Evolutionary conservation across 2,329 filamentous ascomycete species (phyloP).

Genomic region (Camillea tinctor): DNA sequence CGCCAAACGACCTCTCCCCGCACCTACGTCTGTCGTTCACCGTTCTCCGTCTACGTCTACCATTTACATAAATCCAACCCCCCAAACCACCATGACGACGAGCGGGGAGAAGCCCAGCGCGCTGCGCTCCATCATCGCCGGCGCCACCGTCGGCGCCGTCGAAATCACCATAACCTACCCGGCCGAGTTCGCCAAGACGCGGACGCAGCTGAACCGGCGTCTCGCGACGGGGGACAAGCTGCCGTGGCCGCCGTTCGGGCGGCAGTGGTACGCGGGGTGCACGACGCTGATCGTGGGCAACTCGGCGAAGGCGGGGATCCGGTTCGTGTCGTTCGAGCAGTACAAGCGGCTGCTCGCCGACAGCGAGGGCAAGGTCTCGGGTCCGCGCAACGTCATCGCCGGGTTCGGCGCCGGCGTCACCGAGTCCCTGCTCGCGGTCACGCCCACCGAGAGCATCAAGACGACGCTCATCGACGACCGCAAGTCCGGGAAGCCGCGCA

Average conservation of each 20-base stretch:
- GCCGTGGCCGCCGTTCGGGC: slow-evolving; percentile 90
- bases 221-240: slow-evolving; percentile 81
- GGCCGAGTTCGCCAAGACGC: slow-evolving; percentile 89
- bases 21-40: too few species aligned
- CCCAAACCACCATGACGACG: slow-evolving; percentile 19
- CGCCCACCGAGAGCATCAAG: slow-evolving; percentile 97
- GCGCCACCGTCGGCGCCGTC: slow-evolving; percentile 88
- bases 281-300: slow-evolving; percentile 97
- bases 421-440: slow-evolving; percentile 89
- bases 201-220: slow-evolving; percentile 86
- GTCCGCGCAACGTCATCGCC: slow-evolving; percentile 85
- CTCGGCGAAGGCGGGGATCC: slow-evolving; percentile 91
- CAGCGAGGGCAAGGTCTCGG: slow-evolving; percentile 81
- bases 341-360: slow-evolving; percentile 85
- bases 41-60: too few species aligned
- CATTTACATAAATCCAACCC: too few species aligned
- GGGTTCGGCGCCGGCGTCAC: slow-evolving; percentile 95
- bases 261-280: slow-evolving; percentile 96
- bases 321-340: slow-evolving; percentile 94
- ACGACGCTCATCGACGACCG: slow-evolving; percentile 97
- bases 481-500: slow-evolving; percentile 78
- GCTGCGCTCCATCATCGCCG: slow-evolving; percentile 86
- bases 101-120: slow-evolving; percentile 63
- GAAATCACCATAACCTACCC: slow-evolving; percentile 89
- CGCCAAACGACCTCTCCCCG: too few species aligned